Base-by-base conservation (phyloP, 225 moss, liverwort and hornwort species). In the Physcomitrellopsis africana region DNA sequence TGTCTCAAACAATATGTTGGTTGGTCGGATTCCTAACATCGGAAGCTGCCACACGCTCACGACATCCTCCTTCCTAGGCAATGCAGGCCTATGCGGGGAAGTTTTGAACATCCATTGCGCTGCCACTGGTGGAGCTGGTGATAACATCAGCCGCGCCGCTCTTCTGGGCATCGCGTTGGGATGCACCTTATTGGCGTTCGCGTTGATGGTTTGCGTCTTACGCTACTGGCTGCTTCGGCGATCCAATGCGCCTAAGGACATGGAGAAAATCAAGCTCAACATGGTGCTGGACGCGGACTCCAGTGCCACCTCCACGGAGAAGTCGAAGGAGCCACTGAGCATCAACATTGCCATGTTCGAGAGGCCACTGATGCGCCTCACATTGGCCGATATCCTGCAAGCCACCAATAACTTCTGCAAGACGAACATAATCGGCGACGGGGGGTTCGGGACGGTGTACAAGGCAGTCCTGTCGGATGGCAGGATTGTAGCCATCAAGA, bases 291-390 rank as follows among this genome's bases (percentile, higher is more conserved):
- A 95, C 54, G 84, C 87, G 1, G 89, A 86, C 49, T 78, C 90
- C 0, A 87, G 89, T n/a, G 80, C 87, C 37, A 72, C 86, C 4
- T 80, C 76, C n/a, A 65, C 79, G 55, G 81, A 72, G 5, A 92
- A 87, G 65, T 84, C 86, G 59, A 95, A 95, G 76, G 95, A 95
- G 77, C 93, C 95, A 0, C 60, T 95, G 41, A 95, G 95, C 44
- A 95, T 93, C 65, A 95, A 93, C 60, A 86, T 95, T 46, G 95
- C 95, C 45, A 95, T 93, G 95, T 95, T 95, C 59, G 95, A 95
- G 88, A 81, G 93, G 8, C 95, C 95, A 0, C 78, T 95, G 51
- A 84, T 95, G 61, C 86, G 93, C 1, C 69, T 95, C 41, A 95
- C 95, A 0, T 77, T 95, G 7, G 91, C 89, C 0, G 95, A 95